phyloP scores from a whole-genome alignment of 2,329 filamentous ascomycete species.

The Cercospora sojina region DNA sequence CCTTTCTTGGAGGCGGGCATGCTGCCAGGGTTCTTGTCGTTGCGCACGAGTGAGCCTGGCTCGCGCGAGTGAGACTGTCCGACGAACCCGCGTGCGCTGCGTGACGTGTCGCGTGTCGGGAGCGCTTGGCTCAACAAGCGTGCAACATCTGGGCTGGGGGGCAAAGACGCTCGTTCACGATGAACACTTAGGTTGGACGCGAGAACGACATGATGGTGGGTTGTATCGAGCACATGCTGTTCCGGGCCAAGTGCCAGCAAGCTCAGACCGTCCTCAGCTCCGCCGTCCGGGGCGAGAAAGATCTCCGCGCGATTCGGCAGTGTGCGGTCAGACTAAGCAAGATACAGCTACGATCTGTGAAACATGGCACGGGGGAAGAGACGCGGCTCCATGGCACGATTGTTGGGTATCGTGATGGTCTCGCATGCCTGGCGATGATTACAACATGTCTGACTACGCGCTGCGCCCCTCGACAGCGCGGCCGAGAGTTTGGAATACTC shows the following conservation, averaged over 20 bases:
- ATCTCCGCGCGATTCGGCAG: not conserved
- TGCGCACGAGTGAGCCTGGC: not conserved
- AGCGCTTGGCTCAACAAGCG: not conserved
- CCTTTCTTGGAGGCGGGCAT: conserved; percentile 38
- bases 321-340: not conserved
- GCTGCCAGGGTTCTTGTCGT: conserved; percentile 4
- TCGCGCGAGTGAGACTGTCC: not conserved
- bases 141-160: not conserved
- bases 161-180: not conserved
- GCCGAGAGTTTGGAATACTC: not conserved
- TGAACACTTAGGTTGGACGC: not conserved
- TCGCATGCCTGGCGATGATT: not conserved
- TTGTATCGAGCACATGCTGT: not conserved
- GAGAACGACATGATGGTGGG: not conserved
- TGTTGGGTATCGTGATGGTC: not conserved
- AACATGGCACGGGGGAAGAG: not conserved
- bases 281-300: not conserved
- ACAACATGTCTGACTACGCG: not conserved
- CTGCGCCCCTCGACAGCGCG: not conserved
- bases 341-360: not conserved
- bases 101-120: not conserved
- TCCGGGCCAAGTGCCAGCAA: not conserved
- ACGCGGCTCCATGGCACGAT: not conserved
- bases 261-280: not conserved
- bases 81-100: not conserved